Base-by-base conservation (phyloP, 441 rosid species). In the Populus hybrid region DNA sequence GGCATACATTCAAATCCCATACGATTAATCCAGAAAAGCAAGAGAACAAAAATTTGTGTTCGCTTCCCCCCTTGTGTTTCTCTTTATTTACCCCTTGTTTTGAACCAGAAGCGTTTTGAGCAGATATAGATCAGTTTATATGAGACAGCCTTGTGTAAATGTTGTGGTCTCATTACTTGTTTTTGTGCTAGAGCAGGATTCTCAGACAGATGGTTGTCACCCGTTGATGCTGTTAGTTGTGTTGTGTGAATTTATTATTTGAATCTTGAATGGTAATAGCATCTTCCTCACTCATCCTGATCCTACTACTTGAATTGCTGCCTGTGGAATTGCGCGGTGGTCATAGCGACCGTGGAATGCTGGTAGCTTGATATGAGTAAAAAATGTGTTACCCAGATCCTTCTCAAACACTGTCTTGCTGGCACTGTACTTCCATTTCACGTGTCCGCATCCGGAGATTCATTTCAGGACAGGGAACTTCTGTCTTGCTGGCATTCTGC, bases 1-100 rank as follows among this genome's bases (percentile, higher is more conserved):
- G 1, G 95, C 93, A 1, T 90, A 89, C 79, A 89, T 92, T 83
- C 97, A 90, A 80, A 90, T 89, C 66, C 95, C 97, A 0, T 91
- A 90, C 74, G 94, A 90, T 81, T 91, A 83, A 85, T n/a, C 34
- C 50, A 26, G 64, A 59, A 35, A 38, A 7, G 18, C 1, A 30
- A 2, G 38, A 24, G 35, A 26, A 69, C 30, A 35, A 57, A 75
- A 72, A 21, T 61, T 5, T 23, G 57, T 70, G 42, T 7, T 63
- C 16, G 10, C 19, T 61, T 30, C 57, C 57, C 38, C 14, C 70
- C 34, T 71, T 28, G 35, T 35, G 57, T 23, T 10, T 11, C 21
- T 36, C 26, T 16, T 66, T 50, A 16, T 50, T 30, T 16, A 16
- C 8, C 59, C 32, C 32, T 30, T 30, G 32, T 53, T 23, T 61